Percentiles rank a stretch among this genome's conserved stretches.
Conservation (phyloP, 495 filamentous ascomycete genomes). For the Tuber aestivum region DNA sequence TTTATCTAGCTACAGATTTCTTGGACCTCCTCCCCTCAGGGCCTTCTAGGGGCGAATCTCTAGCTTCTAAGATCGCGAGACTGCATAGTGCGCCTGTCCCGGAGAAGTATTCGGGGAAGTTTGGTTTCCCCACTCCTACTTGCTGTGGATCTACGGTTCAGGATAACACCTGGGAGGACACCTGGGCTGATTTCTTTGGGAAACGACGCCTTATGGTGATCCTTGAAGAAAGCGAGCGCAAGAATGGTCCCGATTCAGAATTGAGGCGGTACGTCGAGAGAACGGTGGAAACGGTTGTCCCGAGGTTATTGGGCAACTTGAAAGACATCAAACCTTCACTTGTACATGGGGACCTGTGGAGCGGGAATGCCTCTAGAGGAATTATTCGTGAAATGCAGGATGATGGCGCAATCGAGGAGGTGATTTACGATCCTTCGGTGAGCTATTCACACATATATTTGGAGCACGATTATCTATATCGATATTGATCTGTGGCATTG, state of each 20-base stretch:
- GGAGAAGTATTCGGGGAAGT: constrained; percentile 56
- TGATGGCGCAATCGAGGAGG: constrained; percentile 59
- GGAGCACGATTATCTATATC: not conserved
- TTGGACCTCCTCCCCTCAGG: constrained; percentile 54
- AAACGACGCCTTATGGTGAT: constrained; percentile 65
- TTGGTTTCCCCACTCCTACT: constrained; percentile 75
- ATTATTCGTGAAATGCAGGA: constrained; percentile 51
- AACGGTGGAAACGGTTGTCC: constrained; percentile 60
- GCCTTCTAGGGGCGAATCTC: constrained; percentile 48
- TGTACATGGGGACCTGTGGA: constrained; percentile 88
- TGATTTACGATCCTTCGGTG: constrained; percentile 68
- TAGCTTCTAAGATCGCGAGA: constrained; percentile 70
- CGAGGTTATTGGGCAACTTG: constrained; percentile 63
- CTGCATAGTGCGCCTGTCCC: constrained; percentile 74
- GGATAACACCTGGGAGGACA: constrained; percentile 60
- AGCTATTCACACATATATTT: not conserved
- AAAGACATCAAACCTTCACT: constrained; percentile 65
- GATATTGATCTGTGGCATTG: not conserved
- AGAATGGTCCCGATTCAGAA: constrained; percentile 59
- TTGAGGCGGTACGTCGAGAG: constrained; percentile 58
- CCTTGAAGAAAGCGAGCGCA: constrained; percentile 51
- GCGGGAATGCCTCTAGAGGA: constrained; percentile 70
- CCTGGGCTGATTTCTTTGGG: constrained; percentile 80
- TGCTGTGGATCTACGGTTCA: constrained; percentile 82
- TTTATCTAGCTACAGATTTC: constrained; percentile 77